Conservation (phyloP, 306 rosid genomes). For the Lathyrus sativus region DNA sequence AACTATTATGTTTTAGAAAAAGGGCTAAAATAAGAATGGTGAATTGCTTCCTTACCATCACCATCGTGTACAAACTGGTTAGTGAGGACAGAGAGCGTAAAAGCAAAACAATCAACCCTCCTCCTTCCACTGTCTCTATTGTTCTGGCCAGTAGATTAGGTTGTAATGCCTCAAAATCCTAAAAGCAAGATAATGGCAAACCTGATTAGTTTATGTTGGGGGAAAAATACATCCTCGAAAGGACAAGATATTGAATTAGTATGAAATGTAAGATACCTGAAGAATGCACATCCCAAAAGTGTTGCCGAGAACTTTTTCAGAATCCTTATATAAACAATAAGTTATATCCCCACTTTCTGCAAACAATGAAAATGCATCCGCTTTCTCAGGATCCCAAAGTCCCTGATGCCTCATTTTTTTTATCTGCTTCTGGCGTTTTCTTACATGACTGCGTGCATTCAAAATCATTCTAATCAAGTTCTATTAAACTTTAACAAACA, state of each 20-base stretch:
- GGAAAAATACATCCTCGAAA: conserved; percentile 10
- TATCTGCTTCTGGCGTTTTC: conserved; percentile 78
- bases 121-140: conserved; percentile 97
- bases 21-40: conserved; percentile 7
- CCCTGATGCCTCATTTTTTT: conserved; percentile 77
- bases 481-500: not conserved
- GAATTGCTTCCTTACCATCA: conserved; percentile 69
- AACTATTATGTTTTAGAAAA: not conserved
- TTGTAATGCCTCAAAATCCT: no score
- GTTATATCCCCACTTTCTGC: conserved; percentile 71
- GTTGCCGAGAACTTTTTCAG: conserved; percentile 85
- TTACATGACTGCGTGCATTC: conserved; percentile 75
- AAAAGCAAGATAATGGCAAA: conserved; percentile 6
- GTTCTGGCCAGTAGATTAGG: conserved; percentile 91
- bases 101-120: conserved; percentile 81
- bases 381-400: conserved; percentile 81
- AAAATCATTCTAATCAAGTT: conserved; percentile 39
- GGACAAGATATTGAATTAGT: conserved; percentile 22
- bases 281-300: conserved; percentile 96
- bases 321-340: conserved; percentile 77
- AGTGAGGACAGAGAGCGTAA: conserved; percentile 79
- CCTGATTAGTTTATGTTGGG: conserved; percentile 1
- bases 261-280: conserved; percentile 56
- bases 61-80: conserved; percentile 95
- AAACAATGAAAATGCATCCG: conserved; percentile 78